phyloP scores from a whole-genome alignment of 1,139 yeast species.

The Yamadazyma pseudoaaseri region DNA sequence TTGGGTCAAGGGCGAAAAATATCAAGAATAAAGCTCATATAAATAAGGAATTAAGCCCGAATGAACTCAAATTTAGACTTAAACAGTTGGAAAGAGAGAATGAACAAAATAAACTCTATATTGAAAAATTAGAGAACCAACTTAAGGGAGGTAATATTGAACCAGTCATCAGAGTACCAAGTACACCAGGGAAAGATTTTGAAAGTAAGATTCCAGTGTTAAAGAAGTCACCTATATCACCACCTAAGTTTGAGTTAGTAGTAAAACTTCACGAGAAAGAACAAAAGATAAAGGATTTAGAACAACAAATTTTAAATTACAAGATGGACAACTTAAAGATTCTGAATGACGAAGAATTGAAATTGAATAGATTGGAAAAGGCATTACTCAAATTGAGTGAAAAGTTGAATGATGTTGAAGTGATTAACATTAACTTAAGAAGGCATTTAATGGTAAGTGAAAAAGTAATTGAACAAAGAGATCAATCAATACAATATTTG shows the following conservation, averaged over 20 bases:
- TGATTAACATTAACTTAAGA: slow-evolving; percentile 36
- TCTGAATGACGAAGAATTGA: slow-evolving; percentile 48
- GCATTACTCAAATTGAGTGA: slow-evolving; percentile 37
- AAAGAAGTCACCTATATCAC: slow-evolving; percentile 9
- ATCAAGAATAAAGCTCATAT: slow-evolving; percentile 69
- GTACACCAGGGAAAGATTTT: slow-evolving; percentile 10
- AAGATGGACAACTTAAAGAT: slow-evolving; percentile 34
- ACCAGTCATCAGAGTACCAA: neutral
- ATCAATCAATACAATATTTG: slow-evolving; percentile 55
- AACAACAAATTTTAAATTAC: slow-evolving; percentile 33
- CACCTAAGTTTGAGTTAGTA: slow-evolving; percentile 11
- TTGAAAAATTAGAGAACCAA: slow-evolving; percentile 52
- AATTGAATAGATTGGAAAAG: slow-evolving; percentile 37
- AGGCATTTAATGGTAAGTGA: slow-evolving; percentile 53
- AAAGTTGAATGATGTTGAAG: slow-evolving; percentile 40
- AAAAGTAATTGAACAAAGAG: slow-evolving; percentile 59
- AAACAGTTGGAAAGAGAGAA: slow-evolving; percentile 48
- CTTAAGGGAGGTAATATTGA: slow-evolving; percentile 6
- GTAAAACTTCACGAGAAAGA: slow-evolving; percentile 37
- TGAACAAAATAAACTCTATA: slow-evolving; percentile 41
- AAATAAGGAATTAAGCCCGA: slow-evolving; percentile 65
- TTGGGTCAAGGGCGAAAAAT: slow-evolving; percentile 76
- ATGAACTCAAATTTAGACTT: slow-evolving; percentile 51
- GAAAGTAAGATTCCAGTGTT: slow-evolving; percentile 13
- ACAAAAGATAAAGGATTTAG: slow-evolving; percentile 35